Percentiles rank a stretch among this genome's conserved stretches.
Conservation (phyloP, 176 grass and related monocot genomes). For the Ananas comosus region DNA sequence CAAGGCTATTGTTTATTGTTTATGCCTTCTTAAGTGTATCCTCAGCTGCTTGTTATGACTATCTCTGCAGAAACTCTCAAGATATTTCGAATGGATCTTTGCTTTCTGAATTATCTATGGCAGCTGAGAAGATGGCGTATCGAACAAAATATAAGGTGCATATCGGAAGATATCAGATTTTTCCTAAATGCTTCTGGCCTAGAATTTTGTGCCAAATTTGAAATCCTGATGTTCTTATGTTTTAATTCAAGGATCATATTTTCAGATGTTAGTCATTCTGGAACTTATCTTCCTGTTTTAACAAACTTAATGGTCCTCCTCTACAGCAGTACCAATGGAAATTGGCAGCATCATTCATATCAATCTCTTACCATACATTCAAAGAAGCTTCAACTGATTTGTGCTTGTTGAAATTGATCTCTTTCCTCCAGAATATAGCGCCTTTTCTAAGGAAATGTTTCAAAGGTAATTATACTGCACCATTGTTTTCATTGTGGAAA, state of each 20-base stretch:
- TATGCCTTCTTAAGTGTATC: constrained; percentile 5
- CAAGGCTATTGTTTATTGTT: constrained; percentile 16
- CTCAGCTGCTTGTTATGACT: constrained; percentile 2
- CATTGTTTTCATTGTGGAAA: not conserved
- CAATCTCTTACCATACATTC: constrained; percentile 51
- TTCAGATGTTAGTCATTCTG: not conserved
- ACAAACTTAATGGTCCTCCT: constrained; percentile 7
- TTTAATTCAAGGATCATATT: not conserved
- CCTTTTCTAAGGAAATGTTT: constrained; percentile 66
- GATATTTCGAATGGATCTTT: constrained; percentile 36
- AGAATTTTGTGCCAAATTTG: not conserved
- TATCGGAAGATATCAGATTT: not conserved
- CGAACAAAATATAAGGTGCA: constrained; percentile 63
- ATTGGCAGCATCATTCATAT: constrained; percentile 57
- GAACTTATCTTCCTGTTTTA: constrained; percentile 10
- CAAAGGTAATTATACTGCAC: constrained; percentile 33
- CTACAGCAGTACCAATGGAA: constrained; percentile 65
- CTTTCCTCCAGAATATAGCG: constrained; percentile 63
- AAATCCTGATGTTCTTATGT: not conserved
- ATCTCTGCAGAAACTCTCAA: constrained; percentile 33
- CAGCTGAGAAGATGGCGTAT: constrained; percentile 43
- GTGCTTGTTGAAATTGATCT: constrained; percentile 63
- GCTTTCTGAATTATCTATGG: constrained; percentile 60
- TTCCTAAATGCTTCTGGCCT: not conserved
- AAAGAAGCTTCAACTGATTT: constrained; percentile 39